phyloP scores from a whole-genome alignment of 2,329 filamentous ascomycete genomes.

The Phoma herbarum region DNA sequence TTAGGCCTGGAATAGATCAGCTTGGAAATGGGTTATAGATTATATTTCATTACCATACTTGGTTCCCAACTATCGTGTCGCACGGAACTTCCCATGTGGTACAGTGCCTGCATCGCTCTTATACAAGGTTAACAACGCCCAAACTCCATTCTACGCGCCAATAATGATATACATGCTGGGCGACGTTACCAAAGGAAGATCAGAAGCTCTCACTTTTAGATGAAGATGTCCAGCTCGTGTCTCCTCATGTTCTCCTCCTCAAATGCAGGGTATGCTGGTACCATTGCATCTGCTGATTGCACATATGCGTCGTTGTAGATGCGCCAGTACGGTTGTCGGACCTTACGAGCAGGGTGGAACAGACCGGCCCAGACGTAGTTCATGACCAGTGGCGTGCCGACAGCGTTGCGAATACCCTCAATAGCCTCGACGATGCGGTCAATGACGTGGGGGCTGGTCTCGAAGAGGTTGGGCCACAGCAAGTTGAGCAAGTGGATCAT shows the following conservation, averaged over 20 bases:
- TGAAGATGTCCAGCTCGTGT: conserved; percentile 82
- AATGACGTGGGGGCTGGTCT: conserved; percentile 97
- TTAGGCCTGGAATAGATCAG: conserved; percentile 32
- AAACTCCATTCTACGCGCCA: conserved; percentile 16
- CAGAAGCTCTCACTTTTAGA: conserved; percentile 58
- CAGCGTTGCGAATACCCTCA: conserved; percentile 91
- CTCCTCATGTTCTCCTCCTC: conserved; percentile 81
- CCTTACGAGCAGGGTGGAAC: conserved; percentile 96
- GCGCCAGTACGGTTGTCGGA: conserved; percentile 93
- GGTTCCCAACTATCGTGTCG: conserved; percentile 5
- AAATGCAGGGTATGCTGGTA: conserved; percentile 92
- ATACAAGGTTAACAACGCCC: conserved; percentile 23
- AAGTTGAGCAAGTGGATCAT: conserved; percentile 98
- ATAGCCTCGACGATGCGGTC: conserved; percentile 98
- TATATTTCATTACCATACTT: conserved; percentile 36
- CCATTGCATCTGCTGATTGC: conserved; percentile 89
- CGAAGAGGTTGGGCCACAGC: conserved; percentile 95
- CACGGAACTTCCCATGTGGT: conserved; percentile 2
- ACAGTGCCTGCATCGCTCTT: conserved; percentile 16
- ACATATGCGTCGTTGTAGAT: conserved; percentile 98
- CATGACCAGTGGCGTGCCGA: conserved; percentile 90
- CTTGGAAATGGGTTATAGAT: conserved; percentile 31
- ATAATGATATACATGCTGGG: conserved; percentile 6
- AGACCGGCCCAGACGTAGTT: conserved; percentile 98
- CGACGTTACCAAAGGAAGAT: conserved; percentile 11